A percentile compares a stretch with the other conserved stretches of the same genome.
phyloP scores from a whole-genome alignment of 2,329 filamentous ascomycete species.

The Colletotrichum coccodes region DNA sequence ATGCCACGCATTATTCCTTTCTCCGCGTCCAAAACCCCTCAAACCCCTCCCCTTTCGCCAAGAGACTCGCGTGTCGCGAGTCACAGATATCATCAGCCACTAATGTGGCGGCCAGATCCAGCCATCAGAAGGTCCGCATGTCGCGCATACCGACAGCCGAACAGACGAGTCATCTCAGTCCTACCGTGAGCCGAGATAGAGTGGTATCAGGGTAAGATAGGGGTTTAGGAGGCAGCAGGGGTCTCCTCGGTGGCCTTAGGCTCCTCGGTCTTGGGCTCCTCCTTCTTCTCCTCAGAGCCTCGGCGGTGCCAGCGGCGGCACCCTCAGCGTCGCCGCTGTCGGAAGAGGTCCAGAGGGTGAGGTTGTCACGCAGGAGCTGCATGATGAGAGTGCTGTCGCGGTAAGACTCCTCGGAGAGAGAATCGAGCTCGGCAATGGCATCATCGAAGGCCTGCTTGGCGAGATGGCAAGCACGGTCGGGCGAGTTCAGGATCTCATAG shows the following conservation, averaged over 20 bases:
- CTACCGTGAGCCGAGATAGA: slow-evolving; percentile 47
- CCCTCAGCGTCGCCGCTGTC: slow-evolving; percentile 84
- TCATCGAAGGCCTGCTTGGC: slow-evolving; percentile 99
- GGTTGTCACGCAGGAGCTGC: slow-evolving; percentile 98
- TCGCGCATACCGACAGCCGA: slow-evolving; percentile 7
- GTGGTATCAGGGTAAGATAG: slow-evolving; percentile 48
- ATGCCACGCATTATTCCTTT: slow-evolving; percentile 51
- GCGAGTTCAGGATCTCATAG: slow-evolving; percentile 99
- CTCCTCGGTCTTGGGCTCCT: slow-evolving; percentile 59
- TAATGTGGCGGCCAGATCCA: slow-evolving; percentile 37
- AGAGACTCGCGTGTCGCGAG: slow-evolving; percentile 35
- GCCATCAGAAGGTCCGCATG: slow-evolving; percentile 21
- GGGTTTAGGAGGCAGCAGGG: slow-evolving; percentile 64
- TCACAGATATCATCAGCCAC: slow-evolving; percentile 44
- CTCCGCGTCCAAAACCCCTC: slow-evolving; percentile 47
- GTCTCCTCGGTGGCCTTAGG: slow-evolving; percentile 50
- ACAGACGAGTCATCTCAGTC: slow-evolving; percentile 43
- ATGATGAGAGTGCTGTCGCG: slow-evolving; percentile 99
- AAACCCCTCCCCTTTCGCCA: slow-evolving; percentile 47
- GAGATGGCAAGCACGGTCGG: slow-evolving; percentile 96
- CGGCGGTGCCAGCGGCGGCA: slow-evolving; percentile 68
- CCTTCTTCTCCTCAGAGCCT: slow-evolving; percentile 69
- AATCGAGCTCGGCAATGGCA: slow-evolving; percentile 98
- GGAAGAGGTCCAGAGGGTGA: slow-evolving; percentile 97
- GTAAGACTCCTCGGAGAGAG: slow-evolving; percentile 97